Evolutionary conservation across 2,329 filamentous ascomycete genomes (phyloP), one percentile per base, ranked within the genome.

Genomic region (Gliomastix tumulicola): DNA sequence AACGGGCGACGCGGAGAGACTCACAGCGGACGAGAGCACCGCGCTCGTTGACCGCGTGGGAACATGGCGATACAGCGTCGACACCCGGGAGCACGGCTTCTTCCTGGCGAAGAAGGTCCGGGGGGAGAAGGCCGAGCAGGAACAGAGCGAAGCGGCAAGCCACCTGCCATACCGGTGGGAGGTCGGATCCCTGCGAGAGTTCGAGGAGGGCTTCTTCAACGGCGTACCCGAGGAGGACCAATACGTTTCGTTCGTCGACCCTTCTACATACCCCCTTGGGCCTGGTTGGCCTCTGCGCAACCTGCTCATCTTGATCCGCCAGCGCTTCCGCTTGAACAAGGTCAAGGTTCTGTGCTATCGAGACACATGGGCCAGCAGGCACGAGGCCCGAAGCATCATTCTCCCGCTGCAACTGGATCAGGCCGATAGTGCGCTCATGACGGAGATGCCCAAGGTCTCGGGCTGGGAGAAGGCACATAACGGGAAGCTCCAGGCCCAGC

Each of bases 201-300:
- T 85, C 49, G 92, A 98, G 54, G 75, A 72, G 18, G 88, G 86
- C 2, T 98, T 98, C 62, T 98, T 98, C 57, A 71, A 83, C 32
- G 72, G 74, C 16, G 70, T 84, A 7, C 64, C 75, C 4, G 69
- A 78, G n/a, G 72, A 84, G 46, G 86, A 97, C 56, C 76, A 76
- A 42, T 96, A 82, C 53, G 74, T 97, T 16, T 81, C 84, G 35
- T 97, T 98, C 55, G 84, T 84, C 16, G 92, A 98, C 55, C 86
- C 92, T 0, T 97, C 92, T 1, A 95, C 88, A 16, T 97, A 95
- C 54, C 68, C 81, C 1, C 76, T 85, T 41, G 84, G 88, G 34
- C 90, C 92, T 2, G 88, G 88, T 1, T 98, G 92, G 92, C 88
- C 90, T 56, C 63, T 98, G 34, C 75, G 92, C 36, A 98, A 98